Evolutionary conservation across 2,329 filamentous ascomycete genomes (phyloP).

Genomic region (Ophiostoma sp.): DNA sequence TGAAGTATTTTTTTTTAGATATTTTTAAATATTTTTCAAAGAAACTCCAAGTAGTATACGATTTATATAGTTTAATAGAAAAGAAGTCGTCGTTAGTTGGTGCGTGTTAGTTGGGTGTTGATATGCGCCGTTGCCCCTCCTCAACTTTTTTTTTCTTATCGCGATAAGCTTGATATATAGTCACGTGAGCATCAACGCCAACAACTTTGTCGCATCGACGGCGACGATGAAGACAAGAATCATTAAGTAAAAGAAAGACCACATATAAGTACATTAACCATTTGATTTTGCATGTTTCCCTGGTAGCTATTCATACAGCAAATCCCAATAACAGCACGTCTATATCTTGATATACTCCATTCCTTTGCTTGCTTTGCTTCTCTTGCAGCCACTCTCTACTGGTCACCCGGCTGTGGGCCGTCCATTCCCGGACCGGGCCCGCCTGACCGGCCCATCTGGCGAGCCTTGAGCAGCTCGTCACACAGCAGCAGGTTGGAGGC

Average conservation of each 20-base stretch:
- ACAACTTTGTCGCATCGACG: not conserved
- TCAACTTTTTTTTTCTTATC: constrained; percentile 17
- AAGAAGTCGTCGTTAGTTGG: constrained; percentile 4
- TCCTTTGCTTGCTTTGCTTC: not conserved
- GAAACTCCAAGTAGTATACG: constrained; percentile 23
- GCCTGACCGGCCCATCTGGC: constrained; percentile 76
- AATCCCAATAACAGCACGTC: constrained; percentile 7
- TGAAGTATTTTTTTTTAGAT: not conserved
- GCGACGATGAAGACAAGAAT: not conserved
- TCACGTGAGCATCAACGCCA: not conserved
- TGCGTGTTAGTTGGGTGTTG: constrained; percentile 3
- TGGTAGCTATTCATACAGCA: constrained; percentile 13
- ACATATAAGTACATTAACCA: not conserved
- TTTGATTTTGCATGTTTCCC: not conserved
- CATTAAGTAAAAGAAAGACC: not conserved
- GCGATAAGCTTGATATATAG: not conserved
- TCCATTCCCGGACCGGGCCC: constrained; percentile 62
- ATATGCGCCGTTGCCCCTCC: constrained; percentile 15
- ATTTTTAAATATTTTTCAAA: constrained; percentile 21
- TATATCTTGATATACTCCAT: not conserved
- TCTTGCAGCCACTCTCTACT: not conserved
- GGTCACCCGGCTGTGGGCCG: constrained; percentile 45
- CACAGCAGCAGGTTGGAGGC: constrained; percentile 92
- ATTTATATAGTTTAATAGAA: constrained; percentile 29
- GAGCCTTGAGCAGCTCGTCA: constrained; percentile 93